Percentiles rank a stretch among this genome's conserved stretches.
Conservation (phyloP, 1,284 basidiomycete genomes). For the Trametes polyzona region DNA sequence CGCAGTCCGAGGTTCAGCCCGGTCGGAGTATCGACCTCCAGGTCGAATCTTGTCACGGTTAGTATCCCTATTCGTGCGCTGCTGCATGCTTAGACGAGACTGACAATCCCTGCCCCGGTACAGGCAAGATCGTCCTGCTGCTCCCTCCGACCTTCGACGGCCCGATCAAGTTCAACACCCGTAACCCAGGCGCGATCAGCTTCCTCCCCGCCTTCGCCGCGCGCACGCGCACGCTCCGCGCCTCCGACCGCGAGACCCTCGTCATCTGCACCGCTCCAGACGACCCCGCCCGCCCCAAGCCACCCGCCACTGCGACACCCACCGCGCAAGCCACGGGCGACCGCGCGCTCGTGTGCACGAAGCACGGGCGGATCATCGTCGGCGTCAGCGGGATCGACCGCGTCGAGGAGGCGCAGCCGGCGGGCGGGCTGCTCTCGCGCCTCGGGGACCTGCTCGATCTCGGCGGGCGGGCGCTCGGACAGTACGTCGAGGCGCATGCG, state of each 20-base stretch:
- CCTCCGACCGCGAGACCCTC: constrained; percentile 31
- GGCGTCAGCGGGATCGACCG: constrained; percentile 35
- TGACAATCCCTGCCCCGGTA: not conserved
- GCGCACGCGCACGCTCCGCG: constrained; percentile 31
- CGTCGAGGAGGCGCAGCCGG: constrained; percentile 18
- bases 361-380: constrained; percentile 30
- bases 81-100: not conserved
- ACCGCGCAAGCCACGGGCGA: constrained; percentile 18
- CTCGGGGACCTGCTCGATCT: constrained; percentile 28
- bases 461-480: constrained; percentile 16
- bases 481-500: constrained; percentile 21
- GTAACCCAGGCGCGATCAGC: constrained; percentile 22
- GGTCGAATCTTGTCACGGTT: constrained; percentile 29
- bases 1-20: constrained; percentile 30
- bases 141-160: constrained; percentile 35
- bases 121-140: constrained; percentile 32
- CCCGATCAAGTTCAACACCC: constrained; percentile 28
- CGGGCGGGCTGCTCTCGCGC: constrained; percentile 24
- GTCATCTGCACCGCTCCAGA: constrained; percentile 27
- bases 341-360: constrained; percentile 28
- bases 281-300: not conserved
- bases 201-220: constrained; percentile 35
- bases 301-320: constrained; percentile 1
- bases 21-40: constrained; percentile 33
- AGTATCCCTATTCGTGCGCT: not conserved